Percentiles rank a stretch among this genome's conserved stretches.
phyloP scores from a whole-genome alignment of 805 yeast species.

The Komagataella ulmi region DNA sequence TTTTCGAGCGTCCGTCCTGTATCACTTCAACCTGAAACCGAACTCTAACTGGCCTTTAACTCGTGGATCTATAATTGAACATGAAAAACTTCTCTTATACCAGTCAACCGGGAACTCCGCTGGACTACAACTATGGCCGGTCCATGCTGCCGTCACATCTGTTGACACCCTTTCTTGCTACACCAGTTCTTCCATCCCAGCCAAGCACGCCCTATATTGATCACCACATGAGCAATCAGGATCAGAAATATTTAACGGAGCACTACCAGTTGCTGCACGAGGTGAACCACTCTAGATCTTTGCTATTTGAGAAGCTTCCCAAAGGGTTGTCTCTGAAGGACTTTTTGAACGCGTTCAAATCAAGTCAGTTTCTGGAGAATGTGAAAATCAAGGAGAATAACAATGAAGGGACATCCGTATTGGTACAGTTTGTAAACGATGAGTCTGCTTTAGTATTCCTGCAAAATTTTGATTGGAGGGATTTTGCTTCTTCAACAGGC shows the following conservation, averaged over 20 bases:
- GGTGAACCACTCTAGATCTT: constrained; percentile 11
- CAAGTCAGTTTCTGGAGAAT: constrained; percentile 29
- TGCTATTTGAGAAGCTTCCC: constrained; percentile 11
- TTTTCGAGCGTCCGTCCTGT: not conserved
- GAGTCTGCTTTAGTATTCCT: constrained; percentile 6
- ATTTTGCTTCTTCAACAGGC: not conserved
- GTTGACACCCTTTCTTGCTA: constrained; percentile 45
- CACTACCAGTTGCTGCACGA: constrained; percentile 1
- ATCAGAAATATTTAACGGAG: constrained; percentile 4
- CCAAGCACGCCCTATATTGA: not conserved
- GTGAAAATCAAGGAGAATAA: not conserved
- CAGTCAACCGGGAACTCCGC: constrained; percentile 34
- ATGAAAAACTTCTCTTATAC: not conserved
- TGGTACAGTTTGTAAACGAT: constrained; percentile 13
- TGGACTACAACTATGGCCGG: constrained; percentile 45
- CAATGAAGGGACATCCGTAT: constrained; percentile 3
- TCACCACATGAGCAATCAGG: not conserved
- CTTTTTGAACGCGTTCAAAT: constrained; percentile 31
- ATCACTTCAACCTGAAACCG: not conserved
- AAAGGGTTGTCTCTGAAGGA: constrained; percentile 10
- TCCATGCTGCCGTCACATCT: constrained; percentile 53
- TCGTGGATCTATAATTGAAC: not conserved
- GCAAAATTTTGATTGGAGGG: not conserved
- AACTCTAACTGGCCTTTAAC: not conserved
- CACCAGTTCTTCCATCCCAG: constrained; percentile 13